phyloP scores from a whole-genome alignment of 73 alveolate species.

The Tetrahymena elliotti region DNA sequence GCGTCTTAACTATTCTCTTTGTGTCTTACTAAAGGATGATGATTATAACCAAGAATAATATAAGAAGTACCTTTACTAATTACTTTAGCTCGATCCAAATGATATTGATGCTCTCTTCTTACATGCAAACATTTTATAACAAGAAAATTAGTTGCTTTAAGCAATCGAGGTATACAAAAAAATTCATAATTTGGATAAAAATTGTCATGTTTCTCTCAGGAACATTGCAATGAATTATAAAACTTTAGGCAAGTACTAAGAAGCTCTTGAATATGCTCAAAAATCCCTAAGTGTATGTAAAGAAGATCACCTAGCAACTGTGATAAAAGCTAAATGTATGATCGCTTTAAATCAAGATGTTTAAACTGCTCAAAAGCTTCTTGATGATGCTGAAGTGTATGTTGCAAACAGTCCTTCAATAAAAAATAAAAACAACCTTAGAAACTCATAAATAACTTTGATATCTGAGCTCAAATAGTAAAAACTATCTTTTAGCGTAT shows the following conservation, averaged over 20 bases:
- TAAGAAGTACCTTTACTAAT: not conserved
- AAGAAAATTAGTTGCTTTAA: not conserved
- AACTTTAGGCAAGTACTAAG: not conserved
- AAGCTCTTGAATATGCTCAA: not conserved
- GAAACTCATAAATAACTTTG: not conserved
- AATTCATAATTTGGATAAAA: not conserved
- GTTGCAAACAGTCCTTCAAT: not conserved
- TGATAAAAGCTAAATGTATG: not conserved
- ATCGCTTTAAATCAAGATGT: not conserved
- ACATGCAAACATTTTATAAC: not conserved
- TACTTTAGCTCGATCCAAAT: not conserved
- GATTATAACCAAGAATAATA: not conserved
- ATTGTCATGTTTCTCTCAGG: not conserved
- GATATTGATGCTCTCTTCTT: not conserved
- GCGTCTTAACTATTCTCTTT: not conserved
- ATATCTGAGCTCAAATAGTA: not conserved
- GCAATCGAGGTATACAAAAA: not conserved
- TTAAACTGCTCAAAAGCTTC: not conserved
- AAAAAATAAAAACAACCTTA: not conserved
- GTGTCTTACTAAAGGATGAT: not conserved
- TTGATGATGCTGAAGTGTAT: not conserved
- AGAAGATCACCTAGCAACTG: not conserved
- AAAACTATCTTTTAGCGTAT: not conserved
- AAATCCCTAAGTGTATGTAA: not conserved
- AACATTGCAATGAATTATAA: not conserved